A percentile compares a stretch with the other conserved stretches of the same genome.
Conservation (phyloP, 108 stramenopile genomes). For the Nitzschia putrida region DNA sequence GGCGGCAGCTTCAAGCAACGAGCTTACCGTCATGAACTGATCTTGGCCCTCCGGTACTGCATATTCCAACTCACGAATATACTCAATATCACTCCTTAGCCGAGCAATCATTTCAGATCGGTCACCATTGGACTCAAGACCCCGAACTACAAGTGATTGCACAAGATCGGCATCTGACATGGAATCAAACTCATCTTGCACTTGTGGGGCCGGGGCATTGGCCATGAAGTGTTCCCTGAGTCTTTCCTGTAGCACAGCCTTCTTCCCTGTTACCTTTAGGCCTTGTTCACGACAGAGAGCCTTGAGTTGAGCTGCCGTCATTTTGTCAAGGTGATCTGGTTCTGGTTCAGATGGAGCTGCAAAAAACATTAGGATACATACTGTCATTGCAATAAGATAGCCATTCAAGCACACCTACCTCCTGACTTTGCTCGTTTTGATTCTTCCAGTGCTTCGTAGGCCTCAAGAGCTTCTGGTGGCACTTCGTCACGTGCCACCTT, state of each 20-base stretch:
- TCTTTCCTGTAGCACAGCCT: conserved; percentile 70
- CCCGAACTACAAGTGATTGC: conserved; percentile 54
- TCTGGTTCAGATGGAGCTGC: conserved; percentile 13
- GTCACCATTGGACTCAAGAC: conserved; percentile 44
- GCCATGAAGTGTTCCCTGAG: conserved; percentile 69
- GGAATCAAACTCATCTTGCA: conserved; percentile 64
- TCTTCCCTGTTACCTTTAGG: conserved; percentile 85
- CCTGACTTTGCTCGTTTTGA: neutral
- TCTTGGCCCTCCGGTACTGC: conserved; percentile 36
- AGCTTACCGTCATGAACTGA: conserved; percentile 51
- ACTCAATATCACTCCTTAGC: conserved; percentile 57
- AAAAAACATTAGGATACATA: neutral
- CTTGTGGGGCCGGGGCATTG: neutral
- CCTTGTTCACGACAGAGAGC: conserved; percentile 80
- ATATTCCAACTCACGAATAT: conserved; percentile 43
- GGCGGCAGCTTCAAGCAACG: conserved; percentile 54
- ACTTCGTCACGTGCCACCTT: conserved; percentile 82
- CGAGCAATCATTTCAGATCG: conserved; percentile 54
- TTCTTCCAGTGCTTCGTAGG: conserved; percentile 35
- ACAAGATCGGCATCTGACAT: conserved; percentile 79
- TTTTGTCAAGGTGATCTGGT: conserved; percentile 68
- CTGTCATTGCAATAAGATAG: neutral
- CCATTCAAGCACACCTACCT: neutral
- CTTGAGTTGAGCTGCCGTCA: conserved; percentile 81
- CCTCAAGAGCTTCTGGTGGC: conserved; percentile 78